Evolutionary conservation across 2,329 filamentous ascomycete genomes (phyloP), one percentile per base, ranked within the genome.

Genomic region (Penicillium sp.): DNA sequence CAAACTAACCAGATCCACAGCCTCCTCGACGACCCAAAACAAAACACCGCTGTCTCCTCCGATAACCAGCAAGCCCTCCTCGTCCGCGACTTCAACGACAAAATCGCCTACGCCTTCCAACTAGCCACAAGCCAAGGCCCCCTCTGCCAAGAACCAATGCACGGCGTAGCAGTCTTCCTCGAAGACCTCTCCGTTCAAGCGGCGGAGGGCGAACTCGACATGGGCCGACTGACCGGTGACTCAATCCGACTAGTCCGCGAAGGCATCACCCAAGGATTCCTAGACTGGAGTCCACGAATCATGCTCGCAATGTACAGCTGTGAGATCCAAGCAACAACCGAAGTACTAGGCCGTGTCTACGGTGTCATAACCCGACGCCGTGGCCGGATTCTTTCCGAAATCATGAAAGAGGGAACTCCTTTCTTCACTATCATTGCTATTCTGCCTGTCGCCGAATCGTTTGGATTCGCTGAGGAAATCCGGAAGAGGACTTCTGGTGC

Each of bases 261-360:
- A 46, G 85, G 88, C n/a, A 91, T 99, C 59, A 85, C 88, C 50
- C 82, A 88, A 62, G 93, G 88, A 22, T 96, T 98, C 80, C 81
- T 97, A 19, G 95, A 98, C 80, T 99, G 95, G 95, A 93, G 89
- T 39, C 90, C 95, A 0, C 87, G 95, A n/a, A 85, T 99, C 65
- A 86, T 98, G 78, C 86, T 99, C 45, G 95, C 95, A 51, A 98
- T 98, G 91, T 99, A 99, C 79, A 91, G 87, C 54, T 96, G 93
- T 73, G 95, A 98, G 73, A 98, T 99, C 68, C 95, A 98, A 82
- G 92, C 93, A 29, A 93, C 90, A 86, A 87, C 93, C 68, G 95
- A 98, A 76, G 95, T 98, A 43, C 86, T 99, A 5, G 95, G 95
- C 22, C 88, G 91, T 29, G 95, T 98, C 33, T 99, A 99, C 81